Conservation (phyloP, 1,139 yeast species). For the Candida sojae region DNA sequence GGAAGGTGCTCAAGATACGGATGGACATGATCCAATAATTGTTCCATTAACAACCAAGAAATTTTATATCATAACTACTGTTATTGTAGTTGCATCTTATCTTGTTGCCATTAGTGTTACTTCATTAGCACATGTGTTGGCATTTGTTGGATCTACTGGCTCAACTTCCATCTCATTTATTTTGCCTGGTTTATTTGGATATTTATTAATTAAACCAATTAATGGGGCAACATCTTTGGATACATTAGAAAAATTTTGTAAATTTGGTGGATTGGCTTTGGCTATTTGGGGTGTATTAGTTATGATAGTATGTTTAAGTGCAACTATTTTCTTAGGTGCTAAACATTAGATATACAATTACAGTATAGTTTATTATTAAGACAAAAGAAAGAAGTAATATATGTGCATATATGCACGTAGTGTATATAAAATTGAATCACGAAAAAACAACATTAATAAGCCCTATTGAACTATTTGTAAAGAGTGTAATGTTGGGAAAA, state of each 20-base stretch:
- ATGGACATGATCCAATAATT: conserved; percentile 50
- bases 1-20: conserved; percentile 53
- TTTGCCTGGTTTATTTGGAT: conserved; percentile 89
- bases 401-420: no score
- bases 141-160: conserved; percentile 94
- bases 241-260: conserved; percentile 43
- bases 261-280: conserved; percentile 61
- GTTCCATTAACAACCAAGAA: conserved; percentile 54
- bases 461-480: background rate
- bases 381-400: background rate
- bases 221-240: conserved; percentile 33
- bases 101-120: conserved; percentile 73
- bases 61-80: conserved; percentile 65
- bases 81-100: conserved; percentile 64
- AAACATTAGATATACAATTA: conserved; percentile 28
- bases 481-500: background rate
- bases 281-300: conserved; percentile 77
- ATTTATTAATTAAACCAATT: conserved; percentile 55
- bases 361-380: background rate
- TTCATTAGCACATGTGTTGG: conserved; percentile 82
- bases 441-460: background rate
- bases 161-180: conserved; percentile 92
- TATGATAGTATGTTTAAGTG: conserved; percentile 75
- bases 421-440: no score
- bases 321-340: conserved; percentile 69